Evolutionary conservation across 176 grass and related monocot genomes (phyloP).

Genomic region (Aegilops bicornis): DNA sequence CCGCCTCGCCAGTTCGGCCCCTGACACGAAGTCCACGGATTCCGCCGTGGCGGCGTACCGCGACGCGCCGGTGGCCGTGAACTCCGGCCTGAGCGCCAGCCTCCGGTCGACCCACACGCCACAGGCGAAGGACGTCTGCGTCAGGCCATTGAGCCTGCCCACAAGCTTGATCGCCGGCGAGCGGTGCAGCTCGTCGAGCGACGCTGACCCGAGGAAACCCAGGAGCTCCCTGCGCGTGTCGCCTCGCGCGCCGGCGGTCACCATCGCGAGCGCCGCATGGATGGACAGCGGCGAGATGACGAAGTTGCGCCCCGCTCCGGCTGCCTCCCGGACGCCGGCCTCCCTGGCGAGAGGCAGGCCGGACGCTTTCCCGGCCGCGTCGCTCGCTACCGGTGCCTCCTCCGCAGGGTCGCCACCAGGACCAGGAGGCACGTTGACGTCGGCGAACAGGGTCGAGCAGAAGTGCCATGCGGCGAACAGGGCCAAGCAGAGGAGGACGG

Average conservation of each 20-base stretch:
- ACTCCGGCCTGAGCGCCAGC: background rate
- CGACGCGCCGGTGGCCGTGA: background rate
- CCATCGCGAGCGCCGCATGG: constrained; percentile 31
- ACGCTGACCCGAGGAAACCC: background rate
- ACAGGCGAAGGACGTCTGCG: background rate
- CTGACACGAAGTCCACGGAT: background rate
- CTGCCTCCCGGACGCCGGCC: background rate
- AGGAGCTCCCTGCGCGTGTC: background rate
- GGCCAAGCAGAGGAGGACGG: too few species aligned
- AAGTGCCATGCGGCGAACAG: too few species aligned
- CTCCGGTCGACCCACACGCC: background rate
- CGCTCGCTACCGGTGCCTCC: too few species aligned
- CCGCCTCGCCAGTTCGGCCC: background rate
- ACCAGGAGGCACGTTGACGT: too few species aligned
- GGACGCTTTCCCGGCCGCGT: too few species aligned
- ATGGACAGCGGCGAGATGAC: constrained; percentile 11
- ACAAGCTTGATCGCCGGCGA: background rate
- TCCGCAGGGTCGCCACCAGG: too few species aligned
- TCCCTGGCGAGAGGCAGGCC: background rate
- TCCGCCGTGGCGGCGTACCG: background rate
- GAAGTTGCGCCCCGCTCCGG: constrained; percentile 4
- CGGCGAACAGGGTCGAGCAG: too few species aligned
- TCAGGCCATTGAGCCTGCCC: background rate
- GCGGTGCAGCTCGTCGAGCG: background rate
- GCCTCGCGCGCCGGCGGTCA: background rate